phyloP scores from a whole-genome alignment of 352 stramenopile species.

The Phytophthora chlamydospora region DNA sequence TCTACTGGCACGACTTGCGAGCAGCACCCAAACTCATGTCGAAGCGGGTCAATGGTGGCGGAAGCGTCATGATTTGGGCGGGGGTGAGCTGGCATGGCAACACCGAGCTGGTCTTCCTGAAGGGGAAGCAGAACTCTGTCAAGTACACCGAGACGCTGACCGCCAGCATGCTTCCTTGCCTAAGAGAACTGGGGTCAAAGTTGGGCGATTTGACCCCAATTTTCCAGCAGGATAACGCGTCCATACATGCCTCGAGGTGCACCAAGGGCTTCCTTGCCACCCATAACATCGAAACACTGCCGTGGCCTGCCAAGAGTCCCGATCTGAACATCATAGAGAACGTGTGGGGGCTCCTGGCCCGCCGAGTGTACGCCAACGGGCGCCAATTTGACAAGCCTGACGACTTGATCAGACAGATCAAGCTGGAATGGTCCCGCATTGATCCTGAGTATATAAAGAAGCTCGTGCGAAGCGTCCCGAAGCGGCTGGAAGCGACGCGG shows the following conservation, averaged over 20 bases:
- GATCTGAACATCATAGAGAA: conserved; percentile 38
- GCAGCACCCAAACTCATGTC: conserved; percentile 2
- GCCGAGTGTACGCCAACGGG: conserved; percentile 18
- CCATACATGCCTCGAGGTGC: conserved; percentile 7
- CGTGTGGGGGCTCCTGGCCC: conserved; percentile 19
- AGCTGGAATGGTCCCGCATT: conserved; percentile 3
- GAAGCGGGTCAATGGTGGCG: conserved; percentile 10
- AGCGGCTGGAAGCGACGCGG: conserved; percentile 3
- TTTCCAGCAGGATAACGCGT: conserved; percentile 13
- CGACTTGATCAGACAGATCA: conserved; percentile 11
- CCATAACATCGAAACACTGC: conserved; percentile 3
- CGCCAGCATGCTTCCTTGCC: background rate
- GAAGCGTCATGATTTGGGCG: conserved; percentile 9
- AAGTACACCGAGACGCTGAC: background rate
- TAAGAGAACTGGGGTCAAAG: background rate
- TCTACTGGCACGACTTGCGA: conserved; percentile 8
- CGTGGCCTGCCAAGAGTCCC: conserved; percentile 27
- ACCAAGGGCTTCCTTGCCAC: conserved; percentile 11
- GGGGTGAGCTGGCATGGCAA: background rate
- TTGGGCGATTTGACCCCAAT: background rate
- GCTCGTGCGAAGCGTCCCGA: conserved; percentile 3
- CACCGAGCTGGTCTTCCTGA: background rate
- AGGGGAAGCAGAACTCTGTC: conserved; percentile 6
- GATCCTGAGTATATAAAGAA: conserved; percentile 1
- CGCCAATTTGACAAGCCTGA: conserved; percentile 23